Base-by-base conservation (phyloP, 371 early-diverging fungal genomes). In the Mortierella sp. region DNA sequence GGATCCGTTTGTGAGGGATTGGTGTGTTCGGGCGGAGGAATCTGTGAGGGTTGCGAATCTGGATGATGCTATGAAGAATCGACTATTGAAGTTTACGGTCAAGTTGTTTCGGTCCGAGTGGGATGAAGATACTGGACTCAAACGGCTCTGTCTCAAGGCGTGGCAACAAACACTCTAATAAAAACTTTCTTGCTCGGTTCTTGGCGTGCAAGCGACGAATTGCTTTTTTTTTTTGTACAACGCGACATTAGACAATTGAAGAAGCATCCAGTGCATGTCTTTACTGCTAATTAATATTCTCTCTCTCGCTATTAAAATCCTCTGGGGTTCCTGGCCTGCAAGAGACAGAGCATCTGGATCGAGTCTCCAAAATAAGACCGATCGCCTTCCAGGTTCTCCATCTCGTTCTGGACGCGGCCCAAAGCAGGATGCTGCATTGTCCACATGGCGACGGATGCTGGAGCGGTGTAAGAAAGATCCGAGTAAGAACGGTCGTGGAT, bases 301-400 rank as follows among this genome's bases (percentile, higher is more conserved):
- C 34, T 8, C 34, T 28, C 14, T 5, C 28, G 26, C 46, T 21
- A 26, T 64, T 71, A 86, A 69, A 6, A 86, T 69, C 86, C 86
- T 43, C 54, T 78, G 19, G 86, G 82, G 67, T 81, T 81, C 64
- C 76, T 78, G 9, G 92, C 91, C 79, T 91, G 88, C 48, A 93
- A 73, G 28, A 93, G 79, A 80, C 92, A 89, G 16, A 93, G 78
- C 86, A 93, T 80, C 43, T 91, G 92, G 54, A 93, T 93, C 19
- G 90, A 88, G 82, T 93, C 93, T 14, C 93, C 93, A 86, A 92
- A 93, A 55, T 93, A 93, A 21, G 90, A 91, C n/a, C 85, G 88
- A 24, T 90, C 91, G 3, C 80, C 77, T 34, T 89, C 90, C 79
- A 91, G 87, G 1, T 87, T 79, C 34, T 90, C 90, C 93, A 93